phyloP scores from a whole-genome alignment of 305 asterid genomes.

The Fraxinus ornus region DNA sequence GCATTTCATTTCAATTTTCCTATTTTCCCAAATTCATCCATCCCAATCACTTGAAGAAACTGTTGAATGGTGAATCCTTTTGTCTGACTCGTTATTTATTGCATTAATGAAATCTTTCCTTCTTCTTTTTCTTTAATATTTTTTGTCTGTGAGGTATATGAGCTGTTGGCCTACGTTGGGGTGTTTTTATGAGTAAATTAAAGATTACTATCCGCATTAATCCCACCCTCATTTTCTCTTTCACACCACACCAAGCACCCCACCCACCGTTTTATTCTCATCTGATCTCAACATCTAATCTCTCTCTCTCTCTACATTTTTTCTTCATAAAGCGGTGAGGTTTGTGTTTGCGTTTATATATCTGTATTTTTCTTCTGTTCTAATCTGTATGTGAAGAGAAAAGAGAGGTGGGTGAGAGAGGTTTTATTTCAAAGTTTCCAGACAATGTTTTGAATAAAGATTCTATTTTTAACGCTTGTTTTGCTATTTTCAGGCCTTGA shows the following conservation, averaged over 20 bases:
- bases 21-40: slow-evolving; percentile 1
- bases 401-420: slow-evolving; percentile 33
- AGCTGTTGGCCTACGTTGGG: slow-evolving; percentile 36
- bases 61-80: slow-evolving; percentile 14
- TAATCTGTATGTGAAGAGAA: slow-evolving; percentile 24
- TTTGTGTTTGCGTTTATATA: slow-evolving; percentile 34
- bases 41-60: slow-evolving; percentile 25
- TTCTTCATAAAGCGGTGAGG: slow-evolving; percentile 34
- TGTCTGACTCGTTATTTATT: slow-evolving; percentile 27
- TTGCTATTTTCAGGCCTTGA: slow-evolving; percentile 56
- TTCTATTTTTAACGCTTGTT: slow-evolving; percentile 26
- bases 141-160: slow-evolving; percentile 12
- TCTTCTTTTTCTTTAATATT: not conserved
- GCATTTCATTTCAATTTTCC: slow-evolving; percentile 1
- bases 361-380: slow-evolving; percentile 14
- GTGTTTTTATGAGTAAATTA: slow-evolving; percentile 40
- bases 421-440: slow-evolving; percentile 15
- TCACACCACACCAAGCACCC: slow-evolving; percentile 39
- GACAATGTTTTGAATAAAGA: slow-evolving; percentile 14
- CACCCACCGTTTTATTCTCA: slow-evolving; percentile 51
- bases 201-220: slow-evolving; percentile 45
- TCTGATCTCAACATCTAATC: slow-evolving; percentile 40
- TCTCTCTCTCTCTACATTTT: slow-evolving; percentile 26
- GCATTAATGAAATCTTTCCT: slow-evolving; percentile 22
- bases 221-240: slow-evolving; percentile 40